Evolutionary conservation across 2,329 filamentous ascomycete genomes (phyloP).

Genomic region (Fulvia fulva): DNA sequence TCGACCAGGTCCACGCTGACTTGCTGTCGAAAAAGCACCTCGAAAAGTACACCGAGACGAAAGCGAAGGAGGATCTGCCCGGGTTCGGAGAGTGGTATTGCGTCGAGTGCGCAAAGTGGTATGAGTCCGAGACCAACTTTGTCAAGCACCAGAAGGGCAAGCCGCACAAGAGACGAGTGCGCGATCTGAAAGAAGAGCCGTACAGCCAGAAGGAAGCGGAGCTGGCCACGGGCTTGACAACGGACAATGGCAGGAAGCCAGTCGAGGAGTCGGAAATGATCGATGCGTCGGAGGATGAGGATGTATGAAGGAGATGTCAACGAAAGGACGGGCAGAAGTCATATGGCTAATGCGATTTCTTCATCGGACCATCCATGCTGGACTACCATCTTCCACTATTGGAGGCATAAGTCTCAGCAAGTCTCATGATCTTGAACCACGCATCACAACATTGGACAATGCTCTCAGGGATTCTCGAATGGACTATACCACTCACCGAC

Average conservation of each 20-base stretch:
- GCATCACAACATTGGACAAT: not conserved
- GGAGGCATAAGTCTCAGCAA: not conserved
- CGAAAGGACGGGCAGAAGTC: not conserved
- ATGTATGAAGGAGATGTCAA: constrained; percentile 14
- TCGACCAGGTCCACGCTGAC: constrained; percentile 89
- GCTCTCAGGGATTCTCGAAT: not conserved
- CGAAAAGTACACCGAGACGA: constrained; percentile 69
- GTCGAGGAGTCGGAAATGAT: constrained; percentile 28
- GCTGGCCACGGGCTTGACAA: constrained; percentile 68
- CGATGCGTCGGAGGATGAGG: constrained; percentile 20
- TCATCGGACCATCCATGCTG: not conserved
- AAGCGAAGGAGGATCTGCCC: constrained; percentile 80
- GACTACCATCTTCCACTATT: not conserved
- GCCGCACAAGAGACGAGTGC: constrained; percentile 88
- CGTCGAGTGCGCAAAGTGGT: constrained; percentile 92
- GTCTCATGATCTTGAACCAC: not conserved
- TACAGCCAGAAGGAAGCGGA: constrained; percentile 85
- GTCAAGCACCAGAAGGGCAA: constrained; percentile 77
- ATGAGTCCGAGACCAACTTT: constrained; percentile 77
- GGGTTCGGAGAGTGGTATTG: constrained; percentile 85
- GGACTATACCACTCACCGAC: no score
- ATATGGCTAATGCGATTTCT: not conserved
- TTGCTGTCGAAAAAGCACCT: constrained; percentile 75
- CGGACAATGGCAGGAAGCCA: constrained; percentile 57
- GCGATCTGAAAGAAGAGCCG: constrained; percentile 75